These are phyloP conservation scores for Choiromyces venosus DNA, from an alignment of 495 filamentous ascomycete species.

Conservation along the genomic window DNA sequence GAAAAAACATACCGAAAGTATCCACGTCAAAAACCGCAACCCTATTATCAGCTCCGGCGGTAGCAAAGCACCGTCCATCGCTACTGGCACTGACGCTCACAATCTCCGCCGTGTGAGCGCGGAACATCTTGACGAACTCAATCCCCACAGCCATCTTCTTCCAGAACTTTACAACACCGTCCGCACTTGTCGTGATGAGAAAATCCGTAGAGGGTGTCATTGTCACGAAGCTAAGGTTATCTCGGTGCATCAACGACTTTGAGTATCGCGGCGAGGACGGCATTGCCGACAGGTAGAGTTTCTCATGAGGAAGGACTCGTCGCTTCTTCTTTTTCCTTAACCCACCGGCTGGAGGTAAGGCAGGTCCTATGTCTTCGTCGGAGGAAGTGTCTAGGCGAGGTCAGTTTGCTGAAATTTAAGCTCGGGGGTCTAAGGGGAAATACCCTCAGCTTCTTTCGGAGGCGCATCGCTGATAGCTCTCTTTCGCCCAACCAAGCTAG, in stretches of 20 bases:
- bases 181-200: conserved; percentile 82
- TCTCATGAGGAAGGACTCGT: conserved; percentile 75
- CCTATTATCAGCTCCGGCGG: conserved; percentile 75
- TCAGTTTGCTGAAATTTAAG: background rate
- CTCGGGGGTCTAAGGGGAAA: background rate
- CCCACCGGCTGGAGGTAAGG: conserved; percentile 63
- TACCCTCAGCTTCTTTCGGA: background rate
- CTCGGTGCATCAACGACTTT: conserved; percentile 97
- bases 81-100: conserved; percentile 72
- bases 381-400: conserved; percentile 62
- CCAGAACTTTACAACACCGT: conserved; percentile 98
- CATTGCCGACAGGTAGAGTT: conserved; percentile 85
- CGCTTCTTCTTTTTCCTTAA: conserved; percentile 56
- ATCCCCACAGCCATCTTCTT: conserved; percentile 88
- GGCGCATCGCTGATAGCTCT: background rate
- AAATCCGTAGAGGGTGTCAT: conserved; percentile 89
- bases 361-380: conserved; percentile 91
- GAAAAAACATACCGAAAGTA: conserved; percentile 61
- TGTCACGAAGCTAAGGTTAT: conserved; percentile 78
- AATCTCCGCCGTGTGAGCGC: conserved; percentile 81
- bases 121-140: conserved; percentile 97
- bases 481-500: background rate
- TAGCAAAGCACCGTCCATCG: conserved; percentile 92
- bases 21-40: conserved; percentile 95
- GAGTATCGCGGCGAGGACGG: conserved; percentile 79